Evolutionary conservation across 805 yeast species (phyloP).

Genomic region (Candida sakaeoensis): DNA sequence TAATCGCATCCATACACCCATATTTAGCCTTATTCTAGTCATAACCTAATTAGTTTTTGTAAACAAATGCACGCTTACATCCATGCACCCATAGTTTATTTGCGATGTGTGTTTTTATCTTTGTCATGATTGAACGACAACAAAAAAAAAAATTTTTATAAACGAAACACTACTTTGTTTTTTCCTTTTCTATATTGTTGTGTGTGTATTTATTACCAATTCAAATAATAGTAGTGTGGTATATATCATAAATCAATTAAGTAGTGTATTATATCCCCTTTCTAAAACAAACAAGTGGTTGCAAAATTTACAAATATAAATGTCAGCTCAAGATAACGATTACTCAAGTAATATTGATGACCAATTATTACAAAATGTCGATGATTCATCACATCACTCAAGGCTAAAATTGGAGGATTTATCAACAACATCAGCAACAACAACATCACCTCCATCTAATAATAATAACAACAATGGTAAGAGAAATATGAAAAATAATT

Average conservation of each 20-base stretch:
- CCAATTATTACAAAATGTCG: slow-evolving; percentile 38
- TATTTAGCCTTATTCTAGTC: not conserved
- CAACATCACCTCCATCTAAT: slow-evolving; percentile 8
- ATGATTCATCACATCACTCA: slow-evolving; percentile 17
- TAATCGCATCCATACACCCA: not conserved
- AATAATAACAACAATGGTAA: slow-evolving; percentile 2
- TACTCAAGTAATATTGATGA: slow-evolving; percentile 38
- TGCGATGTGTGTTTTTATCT: not conserved
- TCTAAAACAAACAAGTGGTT: too few species aligned
- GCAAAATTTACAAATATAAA: slow-evolving; percentile 2
- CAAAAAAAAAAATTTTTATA: not conserved
- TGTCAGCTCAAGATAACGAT: slow-evolving; percentile 16
- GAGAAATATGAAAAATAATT: not conserved
- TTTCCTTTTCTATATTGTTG: not conserved
- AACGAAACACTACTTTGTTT: slow-evolving; percentile 1
- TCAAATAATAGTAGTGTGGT: not conserved
- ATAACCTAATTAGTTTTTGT: too few species aligned
- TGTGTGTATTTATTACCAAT: slow-evolving; percentile 5
- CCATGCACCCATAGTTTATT: not conserved
- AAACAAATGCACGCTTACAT: not conserved
- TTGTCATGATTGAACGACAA: not conserved
- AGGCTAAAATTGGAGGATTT: slow-evolving; percentile 29
- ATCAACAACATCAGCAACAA: slow-evolving; percentile 2
- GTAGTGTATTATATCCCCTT: slow-evolving; percentile 1
- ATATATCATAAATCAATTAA: not conserved